A percentile compares a stretch with the other conserved stretches of the same genome.
phyloP scores from a whole-genome alignment of 495 filamentous ascomycete species.

The Amniculicola lignicola region DNA sequence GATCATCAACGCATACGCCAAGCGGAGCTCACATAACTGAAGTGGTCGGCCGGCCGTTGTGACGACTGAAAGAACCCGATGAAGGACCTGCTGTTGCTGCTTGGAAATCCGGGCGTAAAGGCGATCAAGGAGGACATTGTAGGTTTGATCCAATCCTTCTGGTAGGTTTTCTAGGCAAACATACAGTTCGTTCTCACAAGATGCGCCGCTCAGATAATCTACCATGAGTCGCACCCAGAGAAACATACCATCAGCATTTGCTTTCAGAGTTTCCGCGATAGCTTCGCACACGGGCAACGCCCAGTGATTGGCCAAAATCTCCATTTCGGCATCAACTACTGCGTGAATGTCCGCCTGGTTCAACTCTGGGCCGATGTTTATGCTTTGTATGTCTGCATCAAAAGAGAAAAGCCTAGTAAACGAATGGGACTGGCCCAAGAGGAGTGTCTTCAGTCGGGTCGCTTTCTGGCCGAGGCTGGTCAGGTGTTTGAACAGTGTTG shows the following conservation, averaged over 20 bases:
- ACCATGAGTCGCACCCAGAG: not conserved
- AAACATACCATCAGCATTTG: not conserved
- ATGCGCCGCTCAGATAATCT: not conserved
- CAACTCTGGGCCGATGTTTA: not conserved
- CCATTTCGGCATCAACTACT: not conserved
- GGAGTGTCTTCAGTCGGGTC: not conserved
- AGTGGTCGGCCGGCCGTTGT: not conserved
- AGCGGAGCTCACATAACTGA: not conserved
- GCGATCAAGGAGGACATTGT: not conserved
- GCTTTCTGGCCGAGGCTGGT: not conserved
- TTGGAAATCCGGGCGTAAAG: not conserved
- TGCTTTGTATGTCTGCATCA: no score
- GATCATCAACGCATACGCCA: not conserved
- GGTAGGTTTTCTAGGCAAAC: not conserved
- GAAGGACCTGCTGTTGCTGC: not conserved
- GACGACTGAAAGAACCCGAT: not conserved
- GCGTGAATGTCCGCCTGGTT: not conserved
- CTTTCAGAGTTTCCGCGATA: not conserved
- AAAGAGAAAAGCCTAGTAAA: not conserved
- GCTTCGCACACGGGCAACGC: not conserved
- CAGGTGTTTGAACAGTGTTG: not conserved
- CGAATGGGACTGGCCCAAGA: not conserved
- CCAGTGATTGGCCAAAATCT: not conserved
- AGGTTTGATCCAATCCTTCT: not conserved
- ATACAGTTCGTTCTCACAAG: not conserved